Percentiles rank a stretch among this genome's conserved stretches.
Conservation (phyloP, 2,329 filamentous ascomycete species). For the Cladosporium oxysporum region DNA sequence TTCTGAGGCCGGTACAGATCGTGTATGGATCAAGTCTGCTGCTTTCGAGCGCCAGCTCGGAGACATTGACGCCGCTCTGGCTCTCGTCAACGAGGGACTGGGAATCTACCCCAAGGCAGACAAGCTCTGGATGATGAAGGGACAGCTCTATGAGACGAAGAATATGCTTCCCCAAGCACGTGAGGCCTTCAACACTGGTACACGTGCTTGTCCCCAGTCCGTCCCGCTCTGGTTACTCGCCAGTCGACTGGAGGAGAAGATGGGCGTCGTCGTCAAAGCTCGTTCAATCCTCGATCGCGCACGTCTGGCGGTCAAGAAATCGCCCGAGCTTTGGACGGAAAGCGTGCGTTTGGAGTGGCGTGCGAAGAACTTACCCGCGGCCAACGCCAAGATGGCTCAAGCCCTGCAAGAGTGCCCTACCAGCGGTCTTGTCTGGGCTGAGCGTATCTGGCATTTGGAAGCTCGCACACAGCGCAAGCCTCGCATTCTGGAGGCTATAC, state of each 20-base stretch:
- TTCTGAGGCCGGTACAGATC: conserved; percentile 87
- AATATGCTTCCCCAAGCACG: conserved; percentile 80
- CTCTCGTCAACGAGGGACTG: conserved; percentile 83
- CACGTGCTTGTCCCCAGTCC: conserved; percentile 80
- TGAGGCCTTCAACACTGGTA: conserved; percentile 85
- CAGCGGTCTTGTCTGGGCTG: conserved; percentile 85
- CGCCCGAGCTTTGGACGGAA: conserved; percentile 83
- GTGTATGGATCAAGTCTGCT: conserved; percentile 95
- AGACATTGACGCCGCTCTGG: conserved; percentile 76
- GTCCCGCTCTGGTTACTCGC: conserved; percentile 89
- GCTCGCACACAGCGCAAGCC: conserved; percentile 89
- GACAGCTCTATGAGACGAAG: conserved; percentile 89
- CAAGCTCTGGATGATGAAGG: conserved; percentile 98
- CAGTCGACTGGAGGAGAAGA: conserved; percentile 80
- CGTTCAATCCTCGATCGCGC: conserved; percentile 91
- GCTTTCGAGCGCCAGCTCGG: conserved; percentile 87
- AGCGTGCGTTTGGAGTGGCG: conserved; percentile 90
- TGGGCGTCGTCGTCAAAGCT: conserved; percentile 84
- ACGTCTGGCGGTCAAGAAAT: conserved; percentile 82
- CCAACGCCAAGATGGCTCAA: conserved; percentile 88
- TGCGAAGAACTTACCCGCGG: conserved; percentile 78
- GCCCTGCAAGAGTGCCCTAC: conserved; percentile 89
- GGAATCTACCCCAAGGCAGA: conserved; percentile 80
- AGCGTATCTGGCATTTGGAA: conserved; percentile 95
- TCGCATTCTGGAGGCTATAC: conserved; percentile 88